These are phyloP conservation scores for Arthroderma sp. DNA, from an alignment of 2,329 filamentous ascomycete species.

Conservation along the genomic window DNA sequence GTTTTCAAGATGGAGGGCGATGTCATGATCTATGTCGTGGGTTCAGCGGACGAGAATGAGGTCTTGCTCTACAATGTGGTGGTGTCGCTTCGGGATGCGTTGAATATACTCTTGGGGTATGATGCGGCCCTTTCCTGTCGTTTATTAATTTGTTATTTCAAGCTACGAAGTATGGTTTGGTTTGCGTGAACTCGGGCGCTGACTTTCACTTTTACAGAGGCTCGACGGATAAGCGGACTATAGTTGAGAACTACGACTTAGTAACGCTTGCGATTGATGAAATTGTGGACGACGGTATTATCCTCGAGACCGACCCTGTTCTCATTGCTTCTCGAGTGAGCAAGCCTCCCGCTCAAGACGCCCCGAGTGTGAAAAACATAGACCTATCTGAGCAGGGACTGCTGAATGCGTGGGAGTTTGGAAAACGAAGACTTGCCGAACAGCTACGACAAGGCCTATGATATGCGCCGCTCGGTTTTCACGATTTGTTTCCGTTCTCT, in stretches of 20 bases:
- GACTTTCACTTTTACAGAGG: constrained; percentile 44
- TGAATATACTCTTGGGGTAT: constrained; percentile 87
- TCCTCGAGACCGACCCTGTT: constrained; percentile 92
- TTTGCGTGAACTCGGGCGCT: too few relatives aligned
- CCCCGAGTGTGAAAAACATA: constrained; percentile 76
- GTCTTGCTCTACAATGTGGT: constrained; percentile 91
- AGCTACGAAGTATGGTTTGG: too few relatives aligned
- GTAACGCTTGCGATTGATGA: constrained; percentile 90
- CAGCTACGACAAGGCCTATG: constrained; percentile 74
- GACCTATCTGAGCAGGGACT: constrained; percentile 92
- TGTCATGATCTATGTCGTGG: constrained; percentile 91
- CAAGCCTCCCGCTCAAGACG: constrained; percentile 79
- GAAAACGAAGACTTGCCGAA: constrained; percentile 81
- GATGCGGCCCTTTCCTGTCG: constrained; percentile 15
- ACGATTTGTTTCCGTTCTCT: constrained; percentile 10
- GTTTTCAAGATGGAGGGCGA: constrained; percentile 98
- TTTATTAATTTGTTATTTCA: neutral
- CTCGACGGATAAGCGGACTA: constrained; percentile 92
- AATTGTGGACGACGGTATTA: constrained; percentile 87
- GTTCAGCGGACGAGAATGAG: constrained; percentile 87
- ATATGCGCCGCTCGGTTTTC: constrained; percentile 17
- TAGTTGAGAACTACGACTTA: constrained; percentile 97
- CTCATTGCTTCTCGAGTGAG: constrained; percentile 87
- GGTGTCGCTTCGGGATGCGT: constrained; percentile 73
- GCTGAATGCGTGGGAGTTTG: constrained; percentile 85